phyloP scores from a whole-genome alignment of 2,329 filamentous ascomycete genomes.

The Hypoxylon sp. region DNA sequence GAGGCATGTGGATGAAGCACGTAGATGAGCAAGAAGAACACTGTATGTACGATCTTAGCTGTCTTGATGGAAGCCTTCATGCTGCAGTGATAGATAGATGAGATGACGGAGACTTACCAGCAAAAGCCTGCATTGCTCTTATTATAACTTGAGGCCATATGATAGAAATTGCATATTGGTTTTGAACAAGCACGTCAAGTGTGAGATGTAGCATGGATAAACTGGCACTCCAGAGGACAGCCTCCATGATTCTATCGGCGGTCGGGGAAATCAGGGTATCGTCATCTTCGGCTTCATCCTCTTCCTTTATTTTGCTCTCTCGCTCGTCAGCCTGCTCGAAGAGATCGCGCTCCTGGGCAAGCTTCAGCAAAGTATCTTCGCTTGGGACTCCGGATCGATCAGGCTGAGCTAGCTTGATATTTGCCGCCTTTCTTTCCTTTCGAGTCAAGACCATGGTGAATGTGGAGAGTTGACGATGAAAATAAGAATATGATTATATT shows the following conservation, averaged over 20 bases:
- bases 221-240: constrained; percentile 69
- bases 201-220: constrained; percentile 81
- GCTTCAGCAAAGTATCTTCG: constrained; percentile 76
- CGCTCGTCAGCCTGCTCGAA: constrained; percentile 62
- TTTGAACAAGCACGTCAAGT: constrained; percentile 81
- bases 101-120: constrained; percentile 56
- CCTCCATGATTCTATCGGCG: constrained; percentile 66
- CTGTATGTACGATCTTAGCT: constrained; percentile 51
- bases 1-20: constrained; percentile 66
- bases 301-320: constrained; percentile 51
- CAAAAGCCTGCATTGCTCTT: constrained; percentile 65
- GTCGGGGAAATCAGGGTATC: constrained; percentile 54
- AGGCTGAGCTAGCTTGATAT: constrained; percentile 75
- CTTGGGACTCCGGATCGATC: constrained; percentile 71
- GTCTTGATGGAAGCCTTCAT: background rate
- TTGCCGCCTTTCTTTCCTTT: constrained; percentile 59
- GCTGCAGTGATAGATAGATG: background rate
- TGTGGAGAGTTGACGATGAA: background rate
- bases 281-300: constrained; percentile 54
- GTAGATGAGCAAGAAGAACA: constrained; percentile 68
- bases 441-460: constrained; percentile 62
- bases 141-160: constrained; percentile 66
- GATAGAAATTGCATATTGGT: constrained; percentile 79
- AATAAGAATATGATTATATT: background rate
- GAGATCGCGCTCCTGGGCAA: constrained; percentile 74